Evolutionary conservation across 192 early-diverging fungal species (phyloP), one percentile per base, ranked within the genome.

Genomic region (Geosiphon pyriformis): DNA sequence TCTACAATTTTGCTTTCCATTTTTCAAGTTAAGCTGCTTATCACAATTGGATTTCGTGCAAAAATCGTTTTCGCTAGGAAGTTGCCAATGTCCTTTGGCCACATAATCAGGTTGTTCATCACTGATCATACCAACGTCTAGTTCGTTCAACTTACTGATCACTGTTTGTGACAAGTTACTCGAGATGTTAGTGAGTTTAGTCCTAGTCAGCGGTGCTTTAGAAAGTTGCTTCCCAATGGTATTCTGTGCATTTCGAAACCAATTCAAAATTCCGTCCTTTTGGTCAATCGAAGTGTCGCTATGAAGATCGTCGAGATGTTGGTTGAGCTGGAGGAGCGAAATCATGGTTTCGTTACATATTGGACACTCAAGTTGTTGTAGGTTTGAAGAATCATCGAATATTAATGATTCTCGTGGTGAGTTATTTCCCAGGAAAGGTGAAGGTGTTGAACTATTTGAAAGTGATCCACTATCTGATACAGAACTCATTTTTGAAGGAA

Each of bases 31-130:
- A 4, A 86, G 69, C 0, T 54, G 33, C 37, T 82, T 84, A 6
- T 68, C 73, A 32, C 85, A 86, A 23, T 70, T 59, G 2, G 69
- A 61, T 20, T 80, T 60, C 50, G 69, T 69, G 32, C 85, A 86
- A 8, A 65, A 25, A 68, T 81, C 83, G 35, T 78, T 65, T 0
- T 71, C 74, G 17, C 74, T 66, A 56, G 82, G 81, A 52, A 63
- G 49, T 61, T 83, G 74, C 85, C 85, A 86, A 64, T 85, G 82
- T 3, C 64, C 69, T 47, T 75, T 77, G 11, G 82, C 82, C n/a
- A 86, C 76, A 48, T 73, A 32, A 15, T 72, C 75, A 2, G 71
- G 54, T 27, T 68, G 70, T 12, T 68, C 25, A 15, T 51, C 70
- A 35, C 67, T 73, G 7, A 42, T 15, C 17, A 59, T 27, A 37